These are phyloP conservation scores for Antrodiella citrinella DNA, from an alignment of 768 basidiomycete species.

Conservation along the genomic window DNA sequence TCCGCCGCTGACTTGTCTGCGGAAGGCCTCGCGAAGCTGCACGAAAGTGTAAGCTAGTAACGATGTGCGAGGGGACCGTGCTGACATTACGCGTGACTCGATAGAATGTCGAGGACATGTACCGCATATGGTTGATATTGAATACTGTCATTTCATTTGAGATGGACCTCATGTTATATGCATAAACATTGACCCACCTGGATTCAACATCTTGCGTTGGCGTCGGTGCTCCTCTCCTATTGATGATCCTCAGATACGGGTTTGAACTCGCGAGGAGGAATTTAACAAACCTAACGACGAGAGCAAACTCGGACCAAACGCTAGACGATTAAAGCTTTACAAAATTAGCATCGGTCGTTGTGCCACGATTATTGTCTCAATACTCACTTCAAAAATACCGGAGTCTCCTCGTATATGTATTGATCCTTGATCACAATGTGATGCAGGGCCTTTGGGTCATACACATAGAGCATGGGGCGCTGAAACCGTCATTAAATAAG, in stretches of 20 bases:
- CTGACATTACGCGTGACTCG: constrained; percentile 3
- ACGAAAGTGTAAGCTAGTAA: neutral
- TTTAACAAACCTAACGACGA: neutral
- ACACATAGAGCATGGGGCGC: constrained; percentile 7
- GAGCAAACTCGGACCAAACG: constrained; percentile 1
- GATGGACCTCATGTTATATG: too few species aligned
- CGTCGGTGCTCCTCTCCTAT: constrained; percentile 11
- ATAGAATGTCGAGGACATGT: constrained; percentile 14
- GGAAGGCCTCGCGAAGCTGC: neutral
- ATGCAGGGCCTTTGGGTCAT: constrained; percentile 13
- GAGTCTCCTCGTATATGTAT: constrained; percentile 12
- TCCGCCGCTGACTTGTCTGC: neutral
- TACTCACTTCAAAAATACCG: constrained; percentile 7
- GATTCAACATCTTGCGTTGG: constrained; percentile 16
- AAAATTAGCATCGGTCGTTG: neutral
- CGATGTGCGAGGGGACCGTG: neutral
- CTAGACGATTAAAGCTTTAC: neutral
- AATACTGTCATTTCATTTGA: too few species aligned
- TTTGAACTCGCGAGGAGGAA: neutral
- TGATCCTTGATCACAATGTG: constrained; percentile 15
- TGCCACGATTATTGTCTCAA: too few species aligned
- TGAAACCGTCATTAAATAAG: neutral
- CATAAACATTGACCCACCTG: too few species aligned
- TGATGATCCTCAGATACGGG: neutral
- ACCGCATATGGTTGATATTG: constrained; percentile 14